Conservation (phyloP, 108 stramenopile genomes). For the Nitzschia palea region DNA sequence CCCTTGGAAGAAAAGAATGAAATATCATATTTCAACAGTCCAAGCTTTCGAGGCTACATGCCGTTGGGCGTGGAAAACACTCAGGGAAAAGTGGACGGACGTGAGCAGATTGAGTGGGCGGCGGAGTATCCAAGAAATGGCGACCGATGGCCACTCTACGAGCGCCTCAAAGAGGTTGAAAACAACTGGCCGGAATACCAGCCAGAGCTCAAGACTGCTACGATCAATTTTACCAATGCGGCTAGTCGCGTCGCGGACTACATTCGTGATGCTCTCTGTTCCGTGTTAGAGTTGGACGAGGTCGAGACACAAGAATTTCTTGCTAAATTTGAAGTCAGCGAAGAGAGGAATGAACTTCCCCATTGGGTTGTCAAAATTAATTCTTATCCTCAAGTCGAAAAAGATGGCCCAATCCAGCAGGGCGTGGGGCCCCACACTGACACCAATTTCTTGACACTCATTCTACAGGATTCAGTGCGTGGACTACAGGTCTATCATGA, state of each 20-base stretch:
- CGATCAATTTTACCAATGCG: conserved; percentile 34
- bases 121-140: conserved; percentile 35
- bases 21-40: conserved; percentile 57
- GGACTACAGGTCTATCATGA: conserved; percentile 59
- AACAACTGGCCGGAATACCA: conserved; percentile 64
- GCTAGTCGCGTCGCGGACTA: conserved; percentile 43
- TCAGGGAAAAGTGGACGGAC: conserved; percentile 55
- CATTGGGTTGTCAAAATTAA: conserved; percentile 69
- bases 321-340: conserved; percentile 11
- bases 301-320: conserved; percentile 17
- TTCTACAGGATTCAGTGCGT: conserved; percentile 46
- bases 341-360: conserved; percentile 34
- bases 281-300: conserved; percentile 49
- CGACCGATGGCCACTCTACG: conserved; percentile 32
- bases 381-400: conserved; percentile 48
- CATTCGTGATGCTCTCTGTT: conserved; percentile 56
- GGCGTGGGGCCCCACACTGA: conserved; percentile 77
- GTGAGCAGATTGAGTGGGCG: conserved; percentile 75
- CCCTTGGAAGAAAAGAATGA: conserved; percentile 54
- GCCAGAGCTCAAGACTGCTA: conserved; percentile 41
- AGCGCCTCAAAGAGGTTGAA: conserved; percentile 38
- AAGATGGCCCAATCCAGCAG: conserved; percentile 12
- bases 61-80: conserved; percentile 72
- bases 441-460: conserved; percentile 62
- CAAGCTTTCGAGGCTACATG: conserved; percentile 69